These are phyloP conservation scores for Kandelia obovata DNA, from an alignment of 345 rosid species.

Conservation along the genomic window DNA sequence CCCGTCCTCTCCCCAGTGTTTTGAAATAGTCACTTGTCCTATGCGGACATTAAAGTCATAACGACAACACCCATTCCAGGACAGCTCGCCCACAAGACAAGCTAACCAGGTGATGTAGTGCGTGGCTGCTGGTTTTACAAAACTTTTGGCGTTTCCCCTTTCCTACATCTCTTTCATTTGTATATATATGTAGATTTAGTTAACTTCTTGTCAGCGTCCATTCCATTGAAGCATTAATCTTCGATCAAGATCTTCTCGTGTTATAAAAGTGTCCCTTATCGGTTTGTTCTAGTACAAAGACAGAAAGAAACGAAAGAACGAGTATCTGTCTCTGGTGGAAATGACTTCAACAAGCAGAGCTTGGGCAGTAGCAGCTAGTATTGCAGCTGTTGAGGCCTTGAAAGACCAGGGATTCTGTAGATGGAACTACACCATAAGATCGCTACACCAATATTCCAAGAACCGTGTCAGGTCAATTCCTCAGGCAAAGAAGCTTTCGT, in stretches of 20 bases:
- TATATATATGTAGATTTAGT: too few relatives aligned
- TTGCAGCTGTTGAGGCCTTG: constrained; percentile 38
- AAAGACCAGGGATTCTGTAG: constrained; percentile 46
- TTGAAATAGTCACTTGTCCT: background rate
- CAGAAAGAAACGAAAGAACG: background rate
- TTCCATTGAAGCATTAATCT: too few relatives aligned
- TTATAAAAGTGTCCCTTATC: background rate
- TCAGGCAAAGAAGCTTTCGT: constrained; percentile 20
- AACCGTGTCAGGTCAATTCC: constrained; percentile 14
- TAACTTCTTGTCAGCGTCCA: too few relatives aligned
- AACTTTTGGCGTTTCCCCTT: too few relatives aligned
- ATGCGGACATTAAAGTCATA: background rate
- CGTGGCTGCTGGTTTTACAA: too few relatives aligned
- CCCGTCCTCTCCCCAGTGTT: background rate
- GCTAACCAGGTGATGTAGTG: too few relatives aligned
- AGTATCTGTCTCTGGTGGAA: background rate
- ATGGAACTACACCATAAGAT: constrained; percentile 33
- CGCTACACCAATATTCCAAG: constrained; percentile 21
- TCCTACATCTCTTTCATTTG: too few relatives aligned
- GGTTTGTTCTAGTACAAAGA: background rate
- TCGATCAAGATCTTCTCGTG: too few relatives aligned
- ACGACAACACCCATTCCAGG: too few relatives aligned
- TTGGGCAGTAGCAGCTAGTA: constrained; percentile 37
- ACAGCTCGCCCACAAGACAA: too few relatives aligned
- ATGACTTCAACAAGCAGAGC: constrained; percentile 36